phyloP scores from a whole-genome alignment of 768 basidiomycete genomes.

The Rhodotorula babjevae region DNA sequence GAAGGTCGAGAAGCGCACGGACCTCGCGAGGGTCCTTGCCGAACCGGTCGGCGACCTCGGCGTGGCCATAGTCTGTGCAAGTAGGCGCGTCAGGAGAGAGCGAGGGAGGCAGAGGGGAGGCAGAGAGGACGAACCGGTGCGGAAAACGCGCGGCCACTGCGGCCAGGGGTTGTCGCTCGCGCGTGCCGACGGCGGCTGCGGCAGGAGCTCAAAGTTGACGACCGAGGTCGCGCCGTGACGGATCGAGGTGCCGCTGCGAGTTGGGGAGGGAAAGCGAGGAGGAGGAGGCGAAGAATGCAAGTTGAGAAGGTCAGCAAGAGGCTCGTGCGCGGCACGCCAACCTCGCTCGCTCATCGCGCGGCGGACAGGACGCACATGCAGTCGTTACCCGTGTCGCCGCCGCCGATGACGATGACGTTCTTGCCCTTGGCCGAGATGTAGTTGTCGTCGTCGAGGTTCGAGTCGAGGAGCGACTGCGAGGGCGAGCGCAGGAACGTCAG shows the following conservation, averaged over 20 bases:
- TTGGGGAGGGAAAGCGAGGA: too few relatives aligned
- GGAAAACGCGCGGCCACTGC: slow-evolving; percentile 64
- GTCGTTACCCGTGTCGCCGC: slow-evolving; percentile 93
- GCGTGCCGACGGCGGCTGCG: slow-evolving; percentile 75
- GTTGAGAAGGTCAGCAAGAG: slow-evolving; percentile 25
- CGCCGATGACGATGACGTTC: slow-evolving; percentile 71
- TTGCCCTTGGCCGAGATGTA: slow-evolving; percentile 90
- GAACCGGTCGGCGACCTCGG: slow-evolving; percentile 60
- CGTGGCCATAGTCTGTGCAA: background rate
- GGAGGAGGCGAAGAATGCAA: slow-evolving; percentile 5
- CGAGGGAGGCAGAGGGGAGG: background rate
- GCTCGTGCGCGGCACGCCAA: too few relatives aligned
- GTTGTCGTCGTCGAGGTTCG: slow-evolving; percentile 64
- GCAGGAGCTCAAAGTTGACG: slow-evolving; percentile 92
- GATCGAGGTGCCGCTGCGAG: slow-evolving; percentile 88
- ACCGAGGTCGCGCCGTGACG: slow-evolving; percentile 93
- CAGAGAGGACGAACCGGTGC: slow-evolving; percentile 86
- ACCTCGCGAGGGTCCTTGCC: slow-evolving; percentile 78
- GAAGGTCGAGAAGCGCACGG: background rate
- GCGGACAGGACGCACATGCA: slow-evolving; percentile 65
- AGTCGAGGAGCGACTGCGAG: slow-evolving; percentile 79
- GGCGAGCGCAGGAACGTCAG: slow-evolving; percentile 52
- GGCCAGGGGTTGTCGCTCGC: slow-evolving; percentile 71
- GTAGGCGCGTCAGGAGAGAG: background rate
- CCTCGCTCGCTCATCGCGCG: slow-evolving; percentile 42